Base-by-base conservation (phyloP, 257 asterid genomes). In the Jacaranda mimosifolia region DNA sequence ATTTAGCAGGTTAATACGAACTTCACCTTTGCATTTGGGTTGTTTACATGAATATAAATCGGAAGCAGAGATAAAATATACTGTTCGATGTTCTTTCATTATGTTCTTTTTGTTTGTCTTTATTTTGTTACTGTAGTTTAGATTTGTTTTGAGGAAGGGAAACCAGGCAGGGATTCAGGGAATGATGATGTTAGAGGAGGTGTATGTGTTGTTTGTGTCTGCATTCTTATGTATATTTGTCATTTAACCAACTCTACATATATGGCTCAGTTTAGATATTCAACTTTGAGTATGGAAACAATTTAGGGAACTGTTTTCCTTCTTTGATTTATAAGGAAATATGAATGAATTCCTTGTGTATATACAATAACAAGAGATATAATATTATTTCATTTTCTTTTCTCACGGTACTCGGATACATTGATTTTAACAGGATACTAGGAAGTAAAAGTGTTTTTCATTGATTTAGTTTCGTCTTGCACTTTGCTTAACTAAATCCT, bases 201-300 rank as follows among this genome's bases (percentile, higher is more conserved):
- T 68, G 59, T 7, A 59, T 21, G 3, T 68, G 53, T 76, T 66
- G 13, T 74, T 17, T 76, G 52, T 63, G 21, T 66, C 40, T 17
- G 9, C 17, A 21, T 45, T 13, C 36, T 68, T 46, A 2, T 46
- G 40, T 12, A 46, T 21, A 13, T 6, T 36, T 76, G 74, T 56
- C 57, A 66, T 65, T 60, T 75, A 17, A 75, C 39, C 67, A 40
- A 32, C 46, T 13, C 36, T 19, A 26, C 26, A 53, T 32, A 42
- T 45, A 11, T 18, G 14, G 42, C 48, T 56, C 63, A 11, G 10
- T 53, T 11, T 9, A 19, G 45, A 45, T 63, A 48, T 52, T 75
- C 59, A 51, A 39, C n/a, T 39, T 66, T 51, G 17, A 35, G 14
- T 38, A 12, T 1, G 19, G 15, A 70, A 55, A 49, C 9, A 19